Conservation (phyloP, 1,139 yeast species). For the Geotrichum bryndzae region DNA sequence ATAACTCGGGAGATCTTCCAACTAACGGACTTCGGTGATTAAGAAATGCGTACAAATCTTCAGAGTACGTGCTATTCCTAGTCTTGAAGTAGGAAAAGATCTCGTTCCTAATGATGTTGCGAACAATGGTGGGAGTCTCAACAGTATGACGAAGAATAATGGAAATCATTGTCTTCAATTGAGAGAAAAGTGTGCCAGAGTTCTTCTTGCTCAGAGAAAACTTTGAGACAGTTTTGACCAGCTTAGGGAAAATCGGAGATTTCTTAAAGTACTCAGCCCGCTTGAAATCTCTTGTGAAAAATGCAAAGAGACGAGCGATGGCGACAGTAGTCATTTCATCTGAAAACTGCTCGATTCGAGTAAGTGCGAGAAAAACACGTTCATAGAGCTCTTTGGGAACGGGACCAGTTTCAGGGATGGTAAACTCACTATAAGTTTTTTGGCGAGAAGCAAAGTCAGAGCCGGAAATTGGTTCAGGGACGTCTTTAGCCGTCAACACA, state of each 20-base stretch:
- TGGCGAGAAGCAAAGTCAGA: constrained; percentile 1
- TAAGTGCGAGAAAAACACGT: constrained; percentile 42
- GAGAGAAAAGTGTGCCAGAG: constrained; percentile 22
- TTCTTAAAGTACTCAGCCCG: constrained; percentile 40
- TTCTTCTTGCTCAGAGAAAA: constrained; percentile 22
- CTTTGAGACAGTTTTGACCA: constrained; percentile 30
- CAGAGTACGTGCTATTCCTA: constrained; percentile 30
- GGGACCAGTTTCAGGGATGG: constrained; percentile 14
- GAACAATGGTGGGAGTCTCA: constrained; percentile 53
- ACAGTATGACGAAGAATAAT: constrained; percentile 61
- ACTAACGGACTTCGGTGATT: constrained; percentile 53
- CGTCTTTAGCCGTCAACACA: constrained; percentile 24
- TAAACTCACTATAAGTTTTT: not conserved
- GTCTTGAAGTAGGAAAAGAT: constrained; percentile 35
- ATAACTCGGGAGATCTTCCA: constrained; percentile 53
- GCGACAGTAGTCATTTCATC: constrained; percentile 47
- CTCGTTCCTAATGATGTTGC: constrained; percentile 41
- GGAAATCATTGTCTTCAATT: constrained; percentile 31
- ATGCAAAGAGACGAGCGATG: constrained; percentile 47
- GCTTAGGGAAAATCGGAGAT: constrained; percentile 39
- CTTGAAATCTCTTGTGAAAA: constrained; percentile 46
- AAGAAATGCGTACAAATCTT: constrained; percentile 48
- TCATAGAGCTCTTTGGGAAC: constrained; percentile 35
- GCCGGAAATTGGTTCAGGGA: constrained; percentile 19
- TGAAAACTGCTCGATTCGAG: constrained; percentile 39